Base-by-base conservation (phyloP, 495 filamentous ascomycete species). In the Daldinia decipiens region DNA sequence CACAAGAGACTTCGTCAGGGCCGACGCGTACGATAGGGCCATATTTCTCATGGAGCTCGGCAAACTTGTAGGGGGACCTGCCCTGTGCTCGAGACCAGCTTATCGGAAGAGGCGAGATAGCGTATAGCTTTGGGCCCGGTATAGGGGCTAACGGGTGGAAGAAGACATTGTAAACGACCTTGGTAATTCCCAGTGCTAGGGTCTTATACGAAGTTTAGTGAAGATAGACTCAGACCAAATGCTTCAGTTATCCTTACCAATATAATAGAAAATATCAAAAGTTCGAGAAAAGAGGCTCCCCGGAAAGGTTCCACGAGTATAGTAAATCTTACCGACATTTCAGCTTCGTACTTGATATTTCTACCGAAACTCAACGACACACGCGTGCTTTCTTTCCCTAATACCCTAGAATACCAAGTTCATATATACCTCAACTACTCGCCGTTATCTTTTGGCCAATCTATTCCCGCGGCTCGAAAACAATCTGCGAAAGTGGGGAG, bases 11-110 rank as follows among this genome's bases (percentile, higher is more conserved):
- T 31, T 72, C 70, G 19, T 68, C 50, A 1, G 83, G 84, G 3
- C 72, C 77, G 47, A 83, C 81, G 0, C 84, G 79, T 15, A 86
- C 79, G n/a, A 83, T 74, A 29, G 79, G 58, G 15, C 83, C 83
- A 45, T 86, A 86, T 11, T 71, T 67, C 31, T 79, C 65, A 56
- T 86, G 83, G 8, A 84, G 56, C 19, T 68, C 53, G 38, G 80
- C 76, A 61, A 80, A 80, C 9, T 73, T 76, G 29, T 75, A 77
- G 0, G 77, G 75, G 1, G 66, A 51, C 21, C 24, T 62, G 8
- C 80, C 80, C 0, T 34, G 40, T 0, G 68, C 29, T 3, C 60
- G 34, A 0, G 62, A 60, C 53, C 65, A 79, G 24, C 65, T 59
- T 39, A 71, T 67, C 21, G 79, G 77, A 27, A 81, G 34, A 43